A percentile compares a stretch with the other conserved stretches of the same genome.
Evolutionary conservation across 1,284 basidiomycete species (phyloP).

Genomic region (Leccinum ponderosum): DNA sequence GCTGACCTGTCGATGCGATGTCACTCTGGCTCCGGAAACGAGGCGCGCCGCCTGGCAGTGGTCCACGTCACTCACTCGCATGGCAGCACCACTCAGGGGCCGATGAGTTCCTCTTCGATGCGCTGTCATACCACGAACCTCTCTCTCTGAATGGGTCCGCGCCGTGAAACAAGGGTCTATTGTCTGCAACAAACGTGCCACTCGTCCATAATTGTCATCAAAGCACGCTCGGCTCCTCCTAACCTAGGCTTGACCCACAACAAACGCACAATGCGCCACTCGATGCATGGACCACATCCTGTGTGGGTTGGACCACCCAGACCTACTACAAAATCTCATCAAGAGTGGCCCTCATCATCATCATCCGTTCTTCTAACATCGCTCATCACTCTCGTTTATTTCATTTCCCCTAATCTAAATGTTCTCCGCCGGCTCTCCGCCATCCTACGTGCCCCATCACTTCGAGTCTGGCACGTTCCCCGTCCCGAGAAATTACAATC

Average conservation of each 20-base stretch:
- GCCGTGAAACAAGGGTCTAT: not conserved
- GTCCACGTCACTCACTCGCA: constrained; percentile 5
- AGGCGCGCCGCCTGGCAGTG: constrained; percentile 6
- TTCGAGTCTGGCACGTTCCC: constrained; percentile 29
- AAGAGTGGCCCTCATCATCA: not conserved
- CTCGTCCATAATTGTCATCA: constrained; percentile 2
- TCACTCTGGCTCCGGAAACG: constrained; percentile 8
- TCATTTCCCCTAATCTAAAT: constrained; percentile 9
- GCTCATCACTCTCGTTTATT: constrained; percentile 1
- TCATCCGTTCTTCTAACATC: not conserved
- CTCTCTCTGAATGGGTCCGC: not conserved
- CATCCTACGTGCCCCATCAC: constrained; percentile 18
- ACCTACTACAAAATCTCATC: constrained; percentile 16
- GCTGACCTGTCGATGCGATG: constrained; percentile 6
- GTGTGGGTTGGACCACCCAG: constrained; percentile 10
- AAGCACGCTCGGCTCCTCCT: not conserved
- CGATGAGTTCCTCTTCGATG: not conserved
- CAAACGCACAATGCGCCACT: constrained; percentile 9
- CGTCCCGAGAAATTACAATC: constrained; percentile 23
- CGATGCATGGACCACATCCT: constrained; percentile 1
- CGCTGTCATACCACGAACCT: not conserved
- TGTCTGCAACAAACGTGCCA: constrained; percentile 5
- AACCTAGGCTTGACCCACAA: not conserved
- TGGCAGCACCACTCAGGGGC: constrained; percentile 5
- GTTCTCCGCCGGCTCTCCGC: constrained; percentile 9